Evolutionary conservation across 2,329 filamentous ascomycete species (phyloP), one percentile per base, ranked within the genome.

Genomic region (Hypoxylon sp.): DNA sequence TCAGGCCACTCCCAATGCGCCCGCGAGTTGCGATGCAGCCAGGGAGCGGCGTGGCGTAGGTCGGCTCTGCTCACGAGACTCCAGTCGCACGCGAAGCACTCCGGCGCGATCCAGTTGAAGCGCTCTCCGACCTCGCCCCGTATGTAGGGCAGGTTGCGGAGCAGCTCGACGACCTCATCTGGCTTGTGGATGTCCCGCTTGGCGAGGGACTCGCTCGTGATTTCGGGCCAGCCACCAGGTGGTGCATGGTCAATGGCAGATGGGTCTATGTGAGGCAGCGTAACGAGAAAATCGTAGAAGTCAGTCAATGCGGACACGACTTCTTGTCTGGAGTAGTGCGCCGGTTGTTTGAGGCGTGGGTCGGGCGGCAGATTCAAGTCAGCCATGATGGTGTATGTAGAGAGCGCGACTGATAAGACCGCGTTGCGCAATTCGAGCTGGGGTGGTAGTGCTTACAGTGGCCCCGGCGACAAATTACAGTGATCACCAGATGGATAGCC

Each of bases 61-160:
- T 29, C 53, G 37, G 37, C 4, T 32, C 24, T 32, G 7, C 21
- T 48, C 54, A 37, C 54, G 17, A 60, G 35, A 21, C 56, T 47
- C 31, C 35, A 60, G 56, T 60, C 56, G 46, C 56, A 60, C 8
- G 56, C 32, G 47, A 52, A 60, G 47, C 32, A 39, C 35, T 60
- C 56, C 15, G 35, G 47, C 17, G 46, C 56, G 2, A 52, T 60
- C 47, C 56, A 60, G 19, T 56, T 46, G 44, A 48, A 48, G 17
- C 27, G 54, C 42, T 35, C 31, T 48, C 37, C 44, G 19, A 37
- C 7, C 29, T 58, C 32, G 24, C 56, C 47, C 4, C 35, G 27
- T 48, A 60, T 60, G 15, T 51, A 60, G 15, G 56, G 56, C 31
- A 60, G 15, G 5, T 31, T 47, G n/a, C 56, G 56, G 19, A 60